A percentile compares a stretch with the other conserved stretches of the same genome.
phyloP scores from a whole-genome alignment of 352 stramenopile species.

The Phytopythium litorale region DNA sequence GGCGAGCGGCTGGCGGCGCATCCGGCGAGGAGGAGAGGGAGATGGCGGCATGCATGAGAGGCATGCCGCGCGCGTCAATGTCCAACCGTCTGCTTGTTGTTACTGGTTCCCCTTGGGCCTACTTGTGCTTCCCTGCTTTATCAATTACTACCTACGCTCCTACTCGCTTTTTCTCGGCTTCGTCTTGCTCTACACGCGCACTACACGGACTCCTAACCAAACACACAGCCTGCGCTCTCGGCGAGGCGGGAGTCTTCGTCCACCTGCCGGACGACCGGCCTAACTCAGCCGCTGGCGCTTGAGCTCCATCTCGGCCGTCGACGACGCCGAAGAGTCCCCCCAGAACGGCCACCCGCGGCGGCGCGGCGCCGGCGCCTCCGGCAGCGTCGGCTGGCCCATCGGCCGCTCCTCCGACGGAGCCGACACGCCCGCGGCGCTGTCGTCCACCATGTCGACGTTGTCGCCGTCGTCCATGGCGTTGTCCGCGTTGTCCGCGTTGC shows the following conservation, averaged over 20 bases:
- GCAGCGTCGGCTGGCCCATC: not conserved
- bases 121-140: not conserved
- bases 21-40: too few species aligned
- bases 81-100: not conserved
- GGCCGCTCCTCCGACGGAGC: not conserved
- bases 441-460: slow-evolving; percentile 30
- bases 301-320: slow-evolving; percentile 26
- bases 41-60: not conserved
- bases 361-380: slow-evolving; percentile 13
- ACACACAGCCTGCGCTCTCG: not conserved
- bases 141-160: slow-evolving; percentile 1
- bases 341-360: slow-evolving; percentile 32
- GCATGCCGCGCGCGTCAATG: not conserved
- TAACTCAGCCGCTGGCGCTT: slow-evolving; percentile 37
- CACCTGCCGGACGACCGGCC: not conserved
- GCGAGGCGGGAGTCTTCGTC: not conserved
- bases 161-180: not conserved
- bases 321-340: slow-evolving; percentile 19
- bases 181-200: not conserved
- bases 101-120: not conserved
- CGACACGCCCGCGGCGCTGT: not conserved
- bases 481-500: not conserved
- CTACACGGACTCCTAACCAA: slow-evolving; percentile 3
- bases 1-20: too few species aligned
- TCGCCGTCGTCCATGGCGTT: slow-evolving; percentile 20